A percentile compares a stretch with the other conserved stretches of the same genome.
phyloP scores from a whole-genome alignment of 2,329 filamentous ascomycete genomes.

The Hymenotorrendiella dingleyae region DNA sequence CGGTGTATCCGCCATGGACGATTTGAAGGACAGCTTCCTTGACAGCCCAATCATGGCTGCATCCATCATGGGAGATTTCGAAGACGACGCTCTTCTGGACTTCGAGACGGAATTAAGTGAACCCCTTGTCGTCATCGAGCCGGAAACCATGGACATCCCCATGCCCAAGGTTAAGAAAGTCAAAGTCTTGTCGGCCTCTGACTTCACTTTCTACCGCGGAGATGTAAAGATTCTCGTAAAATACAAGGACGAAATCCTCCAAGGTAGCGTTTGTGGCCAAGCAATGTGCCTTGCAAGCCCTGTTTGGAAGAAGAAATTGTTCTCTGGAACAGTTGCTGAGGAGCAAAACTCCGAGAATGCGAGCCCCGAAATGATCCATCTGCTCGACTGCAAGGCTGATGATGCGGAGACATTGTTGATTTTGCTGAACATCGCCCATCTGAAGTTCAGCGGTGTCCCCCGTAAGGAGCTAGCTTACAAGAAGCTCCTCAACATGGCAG shows the following conservation, averaged over 20 bases:
- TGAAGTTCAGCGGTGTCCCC: slow-evolving; percentile 2
- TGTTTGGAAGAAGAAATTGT: not conserved
- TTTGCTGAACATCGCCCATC: slow-evolving; percentile 8
- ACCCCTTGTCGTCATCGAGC: too few species aligned
- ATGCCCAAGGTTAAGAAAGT: too few species aligned
- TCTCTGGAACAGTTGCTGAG: not conserved
- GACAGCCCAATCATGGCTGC: too few species aligned
- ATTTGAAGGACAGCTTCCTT: too few species aligned
- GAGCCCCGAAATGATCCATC: too few species aligned
- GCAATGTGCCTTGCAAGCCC: not conserved
- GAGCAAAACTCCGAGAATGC: not conserved
- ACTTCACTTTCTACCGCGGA: not conserved
- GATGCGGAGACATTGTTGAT: not conserved
- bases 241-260: not conserved
- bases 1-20: too few species aligned
- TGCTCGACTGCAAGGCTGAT: slow-evolving; percentile 3
- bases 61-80: too few species aligned
- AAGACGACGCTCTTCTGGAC: too few species aligned
- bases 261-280: not conserved
- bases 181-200: too few species aligned
- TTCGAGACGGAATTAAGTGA: too few species aligned
- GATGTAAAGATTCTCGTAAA: not conserved
- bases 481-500: not conserved
- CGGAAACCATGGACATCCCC: too few species aligned
- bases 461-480: not conserved